Base-by-base conservation (phyloP, 192 early-diverging fungal species). In the Diversispora eburnea region DNA sequence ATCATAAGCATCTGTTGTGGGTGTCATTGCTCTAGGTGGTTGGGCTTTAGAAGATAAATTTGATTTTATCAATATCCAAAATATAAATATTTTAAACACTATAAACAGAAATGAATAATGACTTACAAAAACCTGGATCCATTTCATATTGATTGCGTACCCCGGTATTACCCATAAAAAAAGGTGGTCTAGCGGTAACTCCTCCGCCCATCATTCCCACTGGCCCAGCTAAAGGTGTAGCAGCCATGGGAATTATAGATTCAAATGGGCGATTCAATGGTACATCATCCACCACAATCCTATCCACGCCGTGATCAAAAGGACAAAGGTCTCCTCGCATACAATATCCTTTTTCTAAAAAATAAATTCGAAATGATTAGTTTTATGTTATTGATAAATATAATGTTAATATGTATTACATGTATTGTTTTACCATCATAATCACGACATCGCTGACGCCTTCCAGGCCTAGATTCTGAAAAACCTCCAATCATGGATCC, bases 261-360 rank as follows among this genome's bases (percentile, higher is more conserved):
- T 79, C 76, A 68, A 82, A 82, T 42, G 72, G 77, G 17, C 76
- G 67, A 73, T 81, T 83, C 59, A 74, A 78, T 3, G 75, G 70
- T 47, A 80, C 76, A 19, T 88, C 85, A 67, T 90, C 90, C 0
- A 91, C 78, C 48, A 91, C 82, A 48, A 91, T 92, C 67, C 84
- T 80, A 76, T 91, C 87, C 20, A 82, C 79, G 5, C 88, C 87
- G 72, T 94, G 93, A 79, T 92, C 91, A 75, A 84, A 94, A 0
- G 87, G 89, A 68, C 93, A 94, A 58, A 85, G 75, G 47, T 93
- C 88, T n/a, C 92, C 93, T 58, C 91, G 87, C 74, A 91, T 82
- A 75, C 93, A 94, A 65, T 82, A 89, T 43, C 93, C 93, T 69
- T 87, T 86, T 60, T 92, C 93, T 94, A 71, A 43, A 49, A 48